phyloP scores from a whole-genome alignment of 495 filamentous ascomycete species.

The Aspergillus asperescens region DNA sequence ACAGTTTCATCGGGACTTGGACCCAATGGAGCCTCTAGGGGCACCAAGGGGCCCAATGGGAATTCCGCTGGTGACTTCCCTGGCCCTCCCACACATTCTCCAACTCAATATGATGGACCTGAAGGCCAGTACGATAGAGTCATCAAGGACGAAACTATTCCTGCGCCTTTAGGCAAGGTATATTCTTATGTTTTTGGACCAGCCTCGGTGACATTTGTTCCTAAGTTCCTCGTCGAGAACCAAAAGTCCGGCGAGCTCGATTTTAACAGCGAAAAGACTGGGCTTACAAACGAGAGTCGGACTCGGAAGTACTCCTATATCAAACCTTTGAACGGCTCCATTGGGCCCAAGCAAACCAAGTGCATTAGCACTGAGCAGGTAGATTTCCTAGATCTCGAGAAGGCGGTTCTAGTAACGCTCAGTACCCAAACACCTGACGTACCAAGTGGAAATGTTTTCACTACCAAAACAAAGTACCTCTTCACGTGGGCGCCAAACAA shows the following conservation, averaged over 20 bases:
- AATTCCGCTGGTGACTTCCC: constrained; percentile 65
- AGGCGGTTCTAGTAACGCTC: constrained; percentile 70
- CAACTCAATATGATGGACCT: constrained; percentile 76
- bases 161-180: constrained; percentile 86
- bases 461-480: constrained; percentile 88
- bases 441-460: constrained; percentile 87
- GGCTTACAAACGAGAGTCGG: constrained; percentile 65
- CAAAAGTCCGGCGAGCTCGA: constrained; percentile 84
- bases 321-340: constrained; percentile 75
- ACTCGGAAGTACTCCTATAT: constrained; percentile 79
- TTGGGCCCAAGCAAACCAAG: constrained; percentile 93
- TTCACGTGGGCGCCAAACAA: constrained; percentile 86
- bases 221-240: constrained; percentile 76
- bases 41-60: constrained; percentile 43
- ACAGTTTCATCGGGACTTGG: constrained; percentile 33
- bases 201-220: constrained; percentile 70
- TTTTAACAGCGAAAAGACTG: constrained; percentile 74
- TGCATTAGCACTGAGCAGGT: constrained; percentile 82
- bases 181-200: constrained; percentile 85
- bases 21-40: constrained; percentile 43
- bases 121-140: constrained; percentile 76
- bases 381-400: constrained; percentile 80
- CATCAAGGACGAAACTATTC: constrained; percentile 77
- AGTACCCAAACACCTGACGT: constrained; percentile 92
- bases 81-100: constrained; percentile 73